Evolutionary conservation across 1,139 yeast species (phyloP).

Genomic region (Zygosaccharomyces sapae): DNA sequence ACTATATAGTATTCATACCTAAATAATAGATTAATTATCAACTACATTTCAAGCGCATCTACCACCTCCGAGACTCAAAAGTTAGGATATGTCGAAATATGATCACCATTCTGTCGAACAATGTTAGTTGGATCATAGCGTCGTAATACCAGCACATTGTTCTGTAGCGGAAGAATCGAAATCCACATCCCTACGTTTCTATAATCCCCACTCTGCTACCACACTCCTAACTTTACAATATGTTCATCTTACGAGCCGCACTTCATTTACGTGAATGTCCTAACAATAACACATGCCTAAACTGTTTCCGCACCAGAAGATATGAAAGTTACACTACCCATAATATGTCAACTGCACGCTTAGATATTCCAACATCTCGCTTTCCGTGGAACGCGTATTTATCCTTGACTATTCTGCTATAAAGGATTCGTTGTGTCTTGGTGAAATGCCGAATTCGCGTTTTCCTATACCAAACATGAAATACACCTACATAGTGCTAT

Average conservation of each 20-base stretch:
- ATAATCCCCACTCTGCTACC: neutral
- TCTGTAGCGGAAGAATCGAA: neutral
- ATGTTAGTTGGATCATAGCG: neutral
- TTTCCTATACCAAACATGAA: neutral
- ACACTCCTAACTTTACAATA: too few relatives aligned
- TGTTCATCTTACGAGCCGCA: neutral
- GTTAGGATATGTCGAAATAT: neutral
- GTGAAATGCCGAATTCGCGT: neutral
- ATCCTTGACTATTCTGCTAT: neutral
- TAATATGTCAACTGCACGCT: neutral
- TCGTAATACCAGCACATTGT: neutral
- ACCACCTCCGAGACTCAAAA: neutral
- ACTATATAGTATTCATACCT: neutral
- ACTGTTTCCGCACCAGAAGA: neutral
- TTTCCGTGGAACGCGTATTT: neutral
- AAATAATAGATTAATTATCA: neutral
- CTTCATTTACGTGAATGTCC: neutral
- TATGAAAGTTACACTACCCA: too few relatives aligned
- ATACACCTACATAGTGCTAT: neutral
- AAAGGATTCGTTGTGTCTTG: neutral
- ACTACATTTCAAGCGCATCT: neutral
- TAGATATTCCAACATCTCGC: neutral
- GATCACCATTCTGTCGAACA: neutral
- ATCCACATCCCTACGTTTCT: neutral
- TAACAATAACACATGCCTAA: neutral